Evolutionary conservation across 495 filamentous ascomycete genomes (phyloP).

Genomic region (Hypoxylon crocopeplum): DNA sequence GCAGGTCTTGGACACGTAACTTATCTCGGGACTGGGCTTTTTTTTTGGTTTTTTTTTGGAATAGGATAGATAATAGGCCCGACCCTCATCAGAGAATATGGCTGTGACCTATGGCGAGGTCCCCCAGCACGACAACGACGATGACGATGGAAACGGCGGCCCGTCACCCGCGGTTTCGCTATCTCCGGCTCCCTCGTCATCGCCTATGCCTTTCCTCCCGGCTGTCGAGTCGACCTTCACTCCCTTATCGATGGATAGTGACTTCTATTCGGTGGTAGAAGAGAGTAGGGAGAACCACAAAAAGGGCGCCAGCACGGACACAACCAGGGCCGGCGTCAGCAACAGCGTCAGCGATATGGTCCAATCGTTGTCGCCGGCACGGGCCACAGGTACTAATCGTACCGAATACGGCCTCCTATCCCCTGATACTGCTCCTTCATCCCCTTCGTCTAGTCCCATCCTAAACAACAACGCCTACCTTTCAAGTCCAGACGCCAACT

Average conservation of each 20-base stretch:
- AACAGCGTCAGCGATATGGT: slow-evolving; percentile 26
- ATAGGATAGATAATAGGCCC: not conserved
- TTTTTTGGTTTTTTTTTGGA: too few relatives aligned
- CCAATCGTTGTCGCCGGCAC: slow-evolving; percentile 33
- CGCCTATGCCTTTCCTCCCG: slow-evolving; percentile 43
- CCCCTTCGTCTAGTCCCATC: slow-evolving; percentile 28
- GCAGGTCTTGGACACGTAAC: not conserved
- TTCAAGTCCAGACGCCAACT: slow-evolving; percentile 5
- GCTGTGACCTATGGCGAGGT: slow-evolving; percentile 43
- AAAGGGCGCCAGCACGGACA: slow-evolving; percentile 26
- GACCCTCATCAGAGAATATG: too few relatives aligned
- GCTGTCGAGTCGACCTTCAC: slow-evolving; percentile 49
- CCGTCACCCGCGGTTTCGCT: slow-evolving; percentile 33
- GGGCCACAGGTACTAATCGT: slow-evolving; percentile 31
- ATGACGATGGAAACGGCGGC: slow-evolving; percentile 34
- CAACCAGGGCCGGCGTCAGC: slow-evolving; percentile 18
- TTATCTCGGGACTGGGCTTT: not conserved
- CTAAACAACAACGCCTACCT: slow-evolving; percentile 2
- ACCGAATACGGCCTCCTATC: slow-evolving; percentile 37
- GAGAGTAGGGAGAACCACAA: slow-evolving; percentile 14
- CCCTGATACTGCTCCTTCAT: slow-evolving; percentile 28
- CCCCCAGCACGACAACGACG: slow-evolving; percentile 41
- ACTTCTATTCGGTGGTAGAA: slow-evolving; percentile 33
- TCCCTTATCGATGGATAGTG: slow-evolving; percentile 53
- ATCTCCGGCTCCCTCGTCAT: slow-evolving; percentile 33